Percentiles rank a stretch among this genome's conserved stretches.
Conservation (phyloP, 805 yeast genomes). For the Lipomyces sp. region DNA sequence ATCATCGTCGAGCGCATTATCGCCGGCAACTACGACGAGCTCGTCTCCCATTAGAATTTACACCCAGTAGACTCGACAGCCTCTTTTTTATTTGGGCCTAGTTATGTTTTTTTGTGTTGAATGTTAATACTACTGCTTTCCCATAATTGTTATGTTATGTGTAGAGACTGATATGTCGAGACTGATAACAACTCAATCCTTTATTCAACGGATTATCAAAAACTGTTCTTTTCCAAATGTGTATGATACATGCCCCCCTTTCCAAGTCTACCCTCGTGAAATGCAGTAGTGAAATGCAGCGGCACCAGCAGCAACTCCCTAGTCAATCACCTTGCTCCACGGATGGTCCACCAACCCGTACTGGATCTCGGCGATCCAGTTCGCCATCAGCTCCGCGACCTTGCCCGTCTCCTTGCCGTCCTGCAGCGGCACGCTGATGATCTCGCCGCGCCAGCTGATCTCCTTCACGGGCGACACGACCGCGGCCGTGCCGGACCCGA, state of each 20-base stretch:
- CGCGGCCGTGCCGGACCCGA: slow-evolving; percentile 98
- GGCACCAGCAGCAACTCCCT: not conserved
- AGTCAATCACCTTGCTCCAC: slow-evolving; percentile 33
- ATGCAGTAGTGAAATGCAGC: too few species aligned
- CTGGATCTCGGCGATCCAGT: slow-evolving; percentile 87
- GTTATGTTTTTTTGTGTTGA: too few species aligned
- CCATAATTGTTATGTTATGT: too few species aligned
- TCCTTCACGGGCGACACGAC: slow-evolving; percentile 89
- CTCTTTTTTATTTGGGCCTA: too few species aligned
- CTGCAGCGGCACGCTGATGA: slow-evolving; percentile 73
- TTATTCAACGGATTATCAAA: too few species aligned
- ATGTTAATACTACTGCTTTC: too few species aligned
- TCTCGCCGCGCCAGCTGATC: slow-evolving; percentile 74
- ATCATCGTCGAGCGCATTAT: slow-evolving; percentile 76
- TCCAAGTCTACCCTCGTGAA: too few species aligned
- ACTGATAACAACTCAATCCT: too few species aligned
- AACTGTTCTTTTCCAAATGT: too few species aligned
- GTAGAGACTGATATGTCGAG: too few species aligned
- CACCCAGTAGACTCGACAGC: not conserved
- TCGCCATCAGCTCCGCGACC: slow-evolving; percentile 70
- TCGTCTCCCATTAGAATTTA: slow-evolving; percentile 25
- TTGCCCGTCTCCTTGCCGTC: slow-evolving; percentile 77
- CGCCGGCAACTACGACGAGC: slow-evolving; percentile 76
- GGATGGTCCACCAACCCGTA: slow-evolving; percentile 70
- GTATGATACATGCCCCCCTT: too few species aligned